Base-by-base conservation (phyloP, 129 eudicot genomes). In the Saussurea involucrata region DNA sequence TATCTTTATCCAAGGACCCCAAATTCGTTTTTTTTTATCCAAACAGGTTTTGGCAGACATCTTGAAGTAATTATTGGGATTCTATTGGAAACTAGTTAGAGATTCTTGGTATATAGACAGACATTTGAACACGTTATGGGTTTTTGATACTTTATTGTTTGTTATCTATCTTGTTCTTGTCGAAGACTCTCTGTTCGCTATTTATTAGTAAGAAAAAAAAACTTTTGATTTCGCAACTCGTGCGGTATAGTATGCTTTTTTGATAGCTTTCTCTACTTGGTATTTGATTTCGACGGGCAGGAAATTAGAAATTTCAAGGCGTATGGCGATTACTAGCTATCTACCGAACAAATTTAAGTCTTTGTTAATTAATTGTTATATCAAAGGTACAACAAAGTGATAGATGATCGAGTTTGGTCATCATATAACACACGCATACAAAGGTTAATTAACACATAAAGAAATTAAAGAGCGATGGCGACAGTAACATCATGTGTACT, bases 401-500 rank as follows among this genome's bases (percentile, higher is more conserved):
- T 9, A 36, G 64, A 44, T 71, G 25, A 71, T 71, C n/a, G n/a
- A n/a, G n/a, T n/a, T n/a, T n/a, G n/a, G n/a, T n/a, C n/a, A n/a
- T n/a, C 75, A 49, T 64, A 71, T 15, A 25, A 71, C 63, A 40
- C 60, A 40, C 34, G 11, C 33, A 33, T 27, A 32, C 6, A 11
- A 44, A 44, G 8, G n/a, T n/a, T n/a, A n/a, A 12, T 44, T 44
- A 15, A 13, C 1, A 44, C 18, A 13, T 0, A 53, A 18, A 60
- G 13, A 8, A n/a, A n/a, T n/a, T n/a, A n/a, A 32, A 57, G 8
- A 27, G 17, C 3, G 33, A 76, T 76, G 80, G 66, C 80, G 27
- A 27, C 72, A 27, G 13, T 61, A 75, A 76, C 80, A n/a, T n/a
- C n/a, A 76, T 76, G 72, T 29, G 65, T 25, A 42, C 65, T 76